Evolutionary conservation across 306 rosid species (phyloP), one percentile per base, ranked within the genome.

Genomic region (Medicago truncatula): DNA sequence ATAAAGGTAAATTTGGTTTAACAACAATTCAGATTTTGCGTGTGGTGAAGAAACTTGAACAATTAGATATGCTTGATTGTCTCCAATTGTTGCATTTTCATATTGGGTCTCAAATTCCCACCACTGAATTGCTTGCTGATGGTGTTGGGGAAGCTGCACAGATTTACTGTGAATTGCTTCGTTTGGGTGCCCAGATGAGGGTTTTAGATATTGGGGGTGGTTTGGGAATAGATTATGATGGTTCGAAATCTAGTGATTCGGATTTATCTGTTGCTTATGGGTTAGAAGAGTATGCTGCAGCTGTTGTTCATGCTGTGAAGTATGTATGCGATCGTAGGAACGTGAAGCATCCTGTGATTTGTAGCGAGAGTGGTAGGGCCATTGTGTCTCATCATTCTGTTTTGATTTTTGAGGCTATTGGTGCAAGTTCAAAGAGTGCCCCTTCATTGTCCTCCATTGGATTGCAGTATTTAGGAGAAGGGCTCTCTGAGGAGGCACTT

Each of bases 171-270:
- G 98, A 94, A 46, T 75, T 94, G 78, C 90, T 87, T 67, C 96
- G 95, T 7, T 87, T 94, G 3, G 98, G 98, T 5, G 97, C 97
- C 5, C 58, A 84, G 7, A 91, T 94, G 98, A 79, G 76, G 28
- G 91, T 94, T 15, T 64, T 94, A 0, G 98, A 94, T 71, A 87
- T 91, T 62, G 97, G 98, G 74, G 98, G 97, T 36, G 98, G 98
- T 28, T 63, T 94, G 56, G 97, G 98, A 0, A 87, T 94, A 3
- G 98, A 91, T 63, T 91, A 94, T 7, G 96, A 91, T 9, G 98
- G 98, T 56, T 88, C 96, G 8, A 94, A 91, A 54, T 88, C 96
- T 0, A 34, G 80, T 5, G 87, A 88, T 20, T 91, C 98, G 2
- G 97, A 91, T 68, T 36, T 85, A 56, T 94, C 98, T 1, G 89